Base-by-base conservation (phyloP, 164 flowering plant genomes). In the Protea cynaroides region DNA sequence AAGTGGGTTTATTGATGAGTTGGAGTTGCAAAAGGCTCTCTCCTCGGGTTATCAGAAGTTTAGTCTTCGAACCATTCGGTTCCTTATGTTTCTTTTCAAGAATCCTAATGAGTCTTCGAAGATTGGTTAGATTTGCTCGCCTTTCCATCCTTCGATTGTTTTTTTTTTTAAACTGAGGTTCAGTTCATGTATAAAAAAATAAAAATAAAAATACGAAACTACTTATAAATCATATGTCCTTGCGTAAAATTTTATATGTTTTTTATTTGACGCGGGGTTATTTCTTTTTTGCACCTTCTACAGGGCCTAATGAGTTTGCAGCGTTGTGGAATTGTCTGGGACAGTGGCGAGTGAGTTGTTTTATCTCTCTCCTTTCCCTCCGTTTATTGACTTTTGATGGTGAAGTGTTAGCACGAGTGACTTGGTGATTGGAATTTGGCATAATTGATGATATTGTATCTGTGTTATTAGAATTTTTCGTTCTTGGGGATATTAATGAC, bases 241-340 rank as follows among this genome's bases (percentile, higher is more conserved):
- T n/a, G n/a, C n/a, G n/a, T n/a, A 2, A 25, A 40, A 6, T 18
- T 44, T 18, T 23, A 23, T 61, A n/a, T 58, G 19, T 3, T 34
- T 22, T 25, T 23, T 21, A 7, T 11, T 49, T 44, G 64, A 49
- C 40, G 53, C 19, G 0, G 13, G n/a, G 3, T 62, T 14, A 53
- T 58, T 21, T 47, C 47, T n/a, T n/a, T n/a, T n/a, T n/a, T n/a
- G n/a, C 24, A 6, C 55, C n/a, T 58, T 43, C 24, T 57, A 8
- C 81, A 88, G 97, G 97, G 51, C 90, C 89, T 11, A 70, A 53
- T 46, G 97, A 90, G 67, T 90, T 88, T 70, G 83, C 84, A 53
- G 84, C 81, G 15, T 58, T 90, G n/a, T 90, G 97, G 97, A 80
- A 70, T 69, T 86, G 92, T 64, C 87, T 90, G 47, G 88, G 88